Evolutionary conservation across 805 yeast genomes (phyloP).

Genomic region (Metschnikowia noctiluminum): DNA sequence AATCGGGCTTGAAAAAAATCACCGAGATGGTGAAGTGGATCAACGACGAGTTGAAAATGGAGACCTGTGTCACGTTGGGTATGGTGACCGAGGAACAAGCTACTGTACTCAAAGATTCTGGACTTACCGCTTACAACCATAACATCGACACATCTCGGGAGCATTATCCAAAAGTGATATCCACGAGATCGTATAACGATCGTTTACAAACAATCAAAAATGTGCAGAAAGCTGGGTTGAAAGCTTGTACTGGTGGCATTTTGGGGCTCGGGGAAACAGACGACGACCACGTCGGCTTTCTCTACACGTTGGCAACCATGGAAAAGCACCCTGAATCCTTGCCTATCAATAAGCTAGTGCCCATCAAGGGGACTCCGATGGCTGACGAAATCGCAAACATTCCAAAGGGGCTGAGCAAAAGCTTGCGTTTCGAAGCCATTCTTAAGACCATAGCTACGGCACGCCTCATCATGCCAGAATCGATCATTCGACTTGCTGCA

Average conservation of each 20-base stretch:
- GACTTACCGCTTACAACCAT: constrained; percentile 79
- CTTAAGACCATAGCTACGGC: constrained; percentile 75
- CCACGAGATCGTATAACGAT: constrained; percentile 70
- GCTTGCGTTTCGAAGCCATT: constrained; percentile 57
- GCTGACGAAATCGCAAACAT: constrained; percentile 46
- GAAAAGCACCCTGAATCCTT: constrained; percentile 74
- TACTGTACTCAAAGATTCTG: constrained; percentile 55
- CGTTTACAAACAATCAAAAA: constrained; percentile 62
- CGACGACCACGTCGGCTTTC: constrained; percentile 66
- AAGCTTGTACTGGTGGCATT: constrained; percentile 78
- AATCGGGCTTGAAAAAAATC: constrained; percentile 59
- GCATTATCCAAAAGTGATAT: constrained; percentile 67
- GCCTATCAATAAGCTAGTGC: constrained; percentile 77
- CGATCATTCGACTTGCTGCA: constrained; percentile 73
- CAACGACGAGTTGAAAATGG: constrained; percentile 60
- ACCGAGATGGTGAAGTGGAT: constrained; percentile 62
- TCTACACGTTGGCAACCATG: constrained; percentile 62
- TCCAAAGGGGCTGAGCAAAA: constrained; percentile 34
- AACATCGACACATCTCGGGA: constrained; percentile 78
- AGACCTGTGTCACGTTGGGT: constrained; percentile 77
- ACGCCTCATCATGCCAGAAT: constrained; percentile 66
- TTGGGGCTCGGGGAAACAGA: constrained; percentile 73
- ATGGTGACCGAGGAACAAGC: constrained; percentile 72
- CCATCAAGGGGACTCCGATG: constrained; percentile 77
- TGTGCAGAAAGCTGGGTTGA: constrained; percentile 60